Base-by-base conservation (phyloP, 2,329 filamentous ascomycete species). In the Talaromyces sp. region DNA sequence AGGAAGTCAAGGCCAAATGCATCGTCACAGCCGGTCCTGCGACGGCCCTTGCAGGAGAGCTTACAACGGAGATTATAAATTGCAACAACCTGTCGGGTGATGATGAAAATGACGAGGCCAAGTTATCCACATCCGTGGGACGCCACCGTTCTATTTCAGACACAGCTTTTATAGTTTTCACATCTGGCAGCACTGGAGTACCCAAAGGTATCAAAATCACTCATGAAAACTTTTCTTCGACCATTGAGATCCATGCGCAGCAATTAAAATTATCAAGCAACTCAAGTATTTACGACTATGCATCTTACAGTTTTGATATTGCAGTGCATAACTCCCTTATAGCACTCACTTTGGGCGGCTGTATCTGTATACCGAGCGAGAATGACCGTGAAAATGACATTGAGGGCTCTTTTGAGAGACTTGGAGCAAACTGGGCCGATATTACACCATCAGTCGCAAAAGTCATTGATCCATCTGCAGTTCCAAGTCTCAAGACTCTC, bases 231-330 rank as follows among this genome's bases (percentile, higher is more conserved):
- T 37, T 63, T 13, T 58, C 13, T 16, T 85, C 86, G 0, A 81
- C 83, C 4, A 83, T 85, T 24, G 72, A 82, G 10, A 80, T 81
- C 0, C 85, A 87, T 66, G 84, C 82, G 0, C 73, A 79, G 0
- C 81, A 83, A 0, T 76, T 88, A 7, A 35, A 35, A 5, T 11
- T 63, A 8, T 13, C 27, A 16, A 16, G 47, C 13, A 9, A 41
- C n/a, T 39, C 52, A 14, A 5, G 52, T n/a, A 37, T 47, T 11
- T 59, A 22, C 2, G 27, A 58, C 7, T 50, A 39, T 3, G 52
- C 52, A 3, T 63, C 62, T 13, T 63, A 48, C 19, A 63, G 52
- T 22, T 63, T 63, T 27, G 62, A 58, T 41, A 45, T 63, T 27
- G 24, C 39, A 4, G 31, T 58, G 2, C 27, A 48, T 43, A 48